Percentiles rank a stretch among this genome's conserved stretches.
phyloP scores from a whole-genome alignment of 2,329 filamentous ascomycete species.

The Thelonectria blattea region DNA sequence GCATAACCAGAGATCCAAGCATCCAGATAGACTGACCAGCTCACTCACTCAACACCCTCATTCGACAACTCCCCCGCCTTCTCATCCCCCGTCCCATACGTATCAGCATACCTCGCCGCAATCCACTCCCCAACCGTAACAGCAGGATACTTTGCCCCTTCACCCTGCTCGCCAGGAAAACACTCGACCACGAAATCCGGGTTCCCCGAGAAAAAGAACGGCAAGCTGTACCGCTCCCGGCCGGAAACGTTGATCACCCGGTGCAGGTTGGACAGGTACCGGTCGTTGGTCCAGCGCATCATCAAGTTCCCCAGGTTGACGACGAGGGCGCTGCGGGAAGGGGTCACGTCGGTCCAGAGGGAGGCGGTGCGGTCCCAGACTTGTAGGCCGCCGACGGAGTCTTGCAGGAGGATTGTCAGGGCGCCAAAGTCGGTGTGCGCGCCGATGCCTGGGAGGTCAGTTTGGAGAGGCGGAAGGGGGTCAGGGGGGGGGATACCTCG shows the following conservation, averaged over 20 bases:
- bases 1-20: no score
- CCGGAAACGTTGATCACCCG: constrained; percentile 60
- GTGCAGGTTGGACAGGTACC: constrained; percentile 60
- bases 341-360: constrained; percentile 41
- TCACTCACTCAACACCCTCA: not conserved
- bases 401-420: constrained; percentile 24
- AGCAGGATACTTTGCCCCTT: constrained; percentile 39
- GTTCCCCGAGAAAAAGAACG: constrained; percentile 63
- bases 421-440: constrained; percentile 24
- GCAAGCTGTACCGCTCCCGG: constrained; percentile 59
- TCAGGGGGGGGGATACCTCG: constrained; percentile 5
- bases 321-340: constrained; percentile 53
- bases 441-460: constrained; percentile 8
- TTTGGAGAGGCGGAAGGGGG: not conserved
- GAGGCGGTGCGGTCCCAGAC: constrained; percentile 21
- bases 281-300: constrained; percentile 57
- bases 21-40: no score
- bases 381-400: constrained; percentile 21
- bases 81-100: constrained; percentile 31
- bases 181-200: constrained; percentile 48
- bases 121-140: constrained; percentile 43
- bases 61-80: not conserved
- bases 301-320: constrained; percentile 60
- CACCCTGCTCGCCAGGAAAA: constrained; percentile 38
- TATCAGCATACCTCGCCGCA: constrained; percentile 42